These are phyloP conservation scores for Salix exigua DNA, from an alignment of 345 rosid genomes.

Conservation along the genomic window DNA sequence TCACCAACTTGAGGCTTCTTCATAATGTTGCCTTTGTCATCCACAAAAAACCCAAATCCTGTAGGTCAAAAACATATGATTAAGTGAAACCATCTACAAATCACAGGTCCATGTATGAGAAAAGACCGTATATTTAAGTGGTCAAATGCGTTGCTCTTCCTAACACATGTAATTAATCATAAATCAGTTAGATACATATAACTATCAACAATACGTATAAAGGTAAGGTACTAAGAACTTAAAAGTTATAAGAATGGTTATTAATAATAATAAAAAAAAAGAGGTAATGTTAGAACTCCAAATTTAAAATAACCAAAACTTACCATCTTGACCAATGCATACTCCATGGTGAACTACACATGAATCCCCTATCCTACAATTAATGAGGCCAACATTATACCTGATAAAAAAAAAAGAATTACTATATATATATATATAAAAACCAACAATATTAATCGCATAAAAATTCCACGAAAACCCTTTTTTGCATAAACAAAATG, in stretches of 20 bases:
- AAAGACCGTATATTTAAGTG: too few species aligned
- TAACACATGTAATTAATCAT: too few species aligned
- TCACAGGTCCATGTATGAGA: too few species aligned
- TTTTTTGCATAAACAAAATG: neutral
- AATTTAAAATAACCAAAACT: constrained; percentile 13
- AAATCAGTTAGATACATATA: too few species aligned
- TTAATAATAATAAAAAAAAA: too few species aligned
- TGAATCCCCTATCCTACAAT: constrained; percentile 62
- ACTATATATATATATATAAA: neutral
- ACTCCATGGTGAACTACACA: constrained; percentile 73
- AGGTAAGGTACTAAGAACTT: too few species aligned
- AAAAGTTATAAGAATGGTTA: too few species aligned
- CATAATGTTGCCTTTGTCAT: constrained; percentile 57
- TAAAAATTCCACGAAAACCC: neutral
- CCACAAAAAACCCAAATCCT: constrained; percentile 87
- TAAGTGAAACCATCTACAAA: too few species aligned
- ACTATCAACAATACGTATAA: too few species aligned
- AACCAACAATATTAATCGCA: neutral
- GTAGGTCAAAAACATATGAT: neutral
- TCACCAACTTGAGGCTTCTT: constrained; percentile 81
- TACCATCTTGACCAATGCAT: constrained; percentile 92
- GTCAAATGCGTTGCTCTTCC: too few species aligned
- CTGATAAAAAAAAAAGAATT: constrained; percentile 24
- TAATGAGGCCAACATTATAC: constrained; percentile 58
- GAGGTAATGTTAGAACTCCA: too few species aligned